A percentile compares a stretch with the other conserved stretches of the same genome.
Conservation (phyloP, 768 basidiomycete genomes). For the Sutorius australiensis region DNA sequence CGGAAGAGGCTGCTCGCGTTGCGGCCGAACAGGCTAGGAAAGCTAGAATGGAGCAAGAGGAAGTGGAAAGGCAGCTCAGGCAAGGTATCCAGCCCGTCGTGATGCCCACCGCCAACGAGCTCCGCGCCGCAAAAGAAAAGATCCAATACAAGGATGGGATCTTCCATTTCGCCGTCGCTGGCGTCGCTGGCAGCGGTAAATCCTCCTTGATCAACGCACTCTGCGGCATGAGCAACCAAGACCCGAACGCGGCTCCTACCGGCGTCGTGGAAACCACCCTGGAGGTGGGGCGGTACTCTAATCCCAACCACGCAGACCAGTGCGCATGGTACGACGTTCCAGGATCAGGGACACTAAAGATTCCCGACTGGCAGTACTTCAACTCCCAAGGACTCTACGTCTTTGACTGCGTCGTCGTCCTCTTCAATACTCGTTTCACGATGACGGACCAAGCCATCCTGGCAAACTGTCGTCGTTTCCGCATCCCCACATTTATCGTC, state of each 20-base stretch:
- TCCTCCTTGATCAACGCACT: slow-evolving; percentile 33
- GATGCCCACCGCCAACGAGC: slow-evolving; percentile 27
- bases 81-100: slow-evolving; percentile 30
- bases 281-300: slow-evolving; percentile 27
- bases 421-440: slow-evolving; percentile 35
- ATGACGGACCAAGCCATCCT: slow-evolving; percentile 36
- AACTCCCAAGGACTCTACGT: slow-evolving; percentile 36
- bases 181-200: slow-evolving; percentile 30
- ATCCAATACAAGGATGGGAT: slow-evolving; percentile 27
- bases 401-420: slow-evolving; percentile 35
- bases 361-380: slow-evolving; percentile 38
- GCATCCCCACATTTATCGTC: slow-evolving; percentile 35
- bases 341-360: slow-evolving; percentile 34
- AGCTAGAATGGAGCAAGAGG: slow-evolving; percentile 19
- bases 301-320: slow-evolving; percentile 21
- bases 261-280: slow-evolving; percentile 23
- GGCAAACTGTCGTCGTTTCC: slow-evolving; percentile 29
- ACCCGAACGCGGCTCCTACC: background rate
- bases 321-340: slow-evolving; percentile 39
- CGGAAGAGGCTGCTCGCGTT: slow-evolving; percentile 23
- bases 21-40: slow-evolving; percentile 23
- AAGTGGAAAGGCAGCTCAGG: slow-evolving; percentile 21
- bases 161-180: slow-evolving; percentile 32
- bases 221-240: slow-evolving; percentile 22
- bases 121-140: slow-evolving; percentile 22